Conservation (phyloP, 331 rosid genomes). For the Cydonia oblonga region DNA sequence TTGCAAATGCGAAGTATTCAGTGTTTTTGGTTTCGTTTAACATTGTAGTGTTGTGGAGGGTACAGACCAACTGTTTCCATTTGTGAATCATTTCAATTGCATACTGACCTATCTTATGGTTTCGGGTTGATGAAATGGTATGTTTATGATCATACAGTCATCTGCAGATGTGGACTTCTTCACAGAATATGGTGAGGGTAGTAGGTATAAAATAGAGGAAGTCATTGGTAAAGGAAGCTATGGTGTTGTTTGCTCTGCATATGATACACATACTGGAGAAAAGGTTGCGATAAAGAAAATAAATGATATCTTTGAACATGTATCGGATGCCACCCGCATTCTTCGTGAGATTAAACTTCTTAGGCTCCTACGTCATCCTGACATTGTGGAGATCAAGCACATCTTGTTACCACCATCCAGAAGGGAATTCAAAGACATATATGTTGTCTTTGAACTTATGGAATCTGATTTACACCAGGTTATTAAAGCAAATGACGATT, state of each 20-base stretch:
- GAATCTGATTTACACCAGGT: slow-evolving; percentile 99
- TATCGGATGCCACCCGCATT: slow-evolving; percentile 95
- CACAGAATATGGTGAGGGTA: slow-evolving; percentile 97
- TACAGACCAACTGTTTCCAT: neutral
- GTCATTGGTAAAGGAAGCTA: slow-evolving; percentile 99
- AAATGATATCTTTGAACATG: slow-evolving; percentile 97
- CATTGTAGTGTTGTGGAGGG: neutral
- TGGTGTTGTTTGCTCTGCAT: slow-evolving; percentile 98
- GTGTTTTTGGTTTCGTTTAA: neutral
- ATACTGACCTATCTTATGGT: neutral
- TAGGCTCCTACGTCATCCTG: slow-evolving; percentile 89
- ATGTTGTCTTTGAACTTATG: slow-evolving; percentile 98
- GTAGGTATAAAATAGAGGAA: slow-evolving; percentile 95
- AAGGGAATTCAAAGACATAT: slow-evolving; percentile 97
- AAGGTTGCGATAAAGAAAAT: slow-evolving; percentile 97
- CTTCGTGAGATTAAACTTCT: slow-evolving; percentile 99
- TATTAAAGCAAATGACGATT: slow-evolving; percentile 97
- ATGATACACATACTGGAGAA: slow-evolving; percentile 78
- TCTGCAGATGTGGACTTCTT: slow-evolving; percentile 84
- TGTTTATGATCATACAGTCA: slow-evolving; percentile 44
- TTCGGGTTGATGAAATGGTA: slow-evolving; percentile 6
- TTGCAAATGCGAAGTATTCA: neutral
- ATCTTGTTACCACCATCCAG: slow-evolving; percentile 95
- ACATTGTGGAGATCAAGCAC: slow-evolving; percentile 98
- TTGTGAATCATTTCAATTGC: neutral